These are phyloP conservation scores for Penstemon davidsonii DNA, from an alignment of 257 asterid species.

Conservation along the genomic window DNA sequence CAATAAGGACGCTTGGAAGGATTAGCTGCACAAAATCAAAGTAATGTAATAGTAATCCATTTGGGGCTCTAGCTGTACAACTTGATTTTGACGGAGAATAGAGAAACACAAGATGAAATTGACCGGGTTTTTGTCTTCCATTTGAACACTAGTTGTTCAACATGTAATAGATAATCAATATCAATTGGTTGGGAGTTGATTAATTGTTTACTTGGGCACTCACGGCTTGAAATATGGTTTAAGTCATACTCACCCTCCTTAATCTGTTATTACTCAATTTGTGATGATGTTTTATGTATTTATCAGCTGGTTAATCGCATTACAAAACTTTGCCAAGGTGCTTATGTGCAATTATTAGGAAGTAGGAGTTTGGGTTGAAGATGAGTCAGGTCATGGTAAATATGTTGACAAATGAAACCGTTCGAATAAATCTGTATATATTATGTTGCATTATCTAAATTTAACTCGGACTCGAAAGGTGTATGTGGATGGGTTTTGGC, in stretches of 20 bases:
- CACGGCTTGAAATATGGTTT: no score
- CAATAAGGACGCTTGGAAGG: slow-evolving; percentile 78
- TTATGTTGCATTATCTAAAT: no score
- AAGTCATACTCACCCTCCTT: background rate
- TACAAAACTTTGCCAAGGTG: no score
- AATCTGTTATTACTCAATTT: background rate
- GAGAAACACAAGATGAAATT: slow-evolving; percentile 19
- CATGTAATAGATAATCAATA: slow-evolving; percentile 1
- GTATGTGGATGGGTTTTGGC: no score
- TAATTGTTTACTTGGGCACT: background rate
- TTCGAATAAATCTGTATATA: no score
- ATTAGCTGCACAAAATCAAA: slow-evolving; percentile 33
- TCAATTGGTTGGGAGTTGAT: slow-evolving; percentile 9
- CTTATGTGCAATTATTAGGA: no score
- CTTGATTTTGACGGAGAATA: background rate
- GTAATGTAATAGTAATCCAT: slow-evolving; percentile 9
- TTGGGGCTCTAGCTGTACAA: slow-evolving; percentile 3
- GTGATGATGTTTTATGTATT: no score
- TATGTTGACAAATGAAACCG: no score
- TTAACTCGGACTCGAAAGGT: no score
- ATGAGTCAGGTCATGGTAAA: no score
- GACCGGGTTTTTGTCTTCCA: slow-evolving; percentile 7
- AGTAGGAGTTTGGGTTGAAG: no score
- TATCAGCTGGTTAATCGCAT: no score
- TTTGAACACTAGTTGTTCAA: background rate